Base-by-base conservation (phyloP, 2,329 filamentous ascomycete genomes). In the Colletotrichum graminicola region DNA sequence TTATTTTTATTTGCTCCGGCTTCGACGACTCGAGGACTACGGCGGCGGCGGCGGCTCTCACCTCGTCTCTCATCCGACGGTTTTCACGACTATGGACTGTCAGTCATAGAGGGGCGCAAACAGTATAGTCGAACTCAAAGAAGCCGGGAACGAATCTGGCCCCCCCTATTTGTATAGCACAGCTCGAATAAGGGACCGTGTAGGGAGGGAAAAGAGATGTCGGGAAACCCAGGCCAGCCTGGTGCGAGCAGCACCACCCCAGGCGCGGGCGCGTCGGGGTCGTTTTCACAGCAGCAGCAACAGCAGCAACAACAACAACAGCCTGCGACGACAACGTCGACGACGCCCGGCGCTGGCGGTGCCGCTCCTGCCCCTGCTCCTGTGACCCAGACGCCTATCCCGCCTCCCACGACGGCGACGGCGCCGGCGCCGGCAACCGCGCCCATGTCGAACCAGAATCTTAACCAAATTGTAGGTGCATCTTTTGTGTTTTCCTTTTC, bases 381-480 rank as follows among this genome's bases (percentile, higher is more conserved):
- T 39, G 75, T 78, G 47, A 76, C 76, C 32, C 74, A 74, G 60
- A 75, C 71, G 21, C 71, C 75, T 45, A 72, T 64, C 52, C 71
- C 72, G 10, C 74, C 71, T 34, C 73, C 75, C 55, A 74, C 74
- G 39, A 61, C 75, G 34, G 41, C 61, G 18, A 56, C 73, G 26
- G 41, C 79, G 74, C 61, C 74, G 36, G 29, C 75, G 71, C 61
- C 73, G 75, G 74, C 73, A 79, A 80, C 76, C 8, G 74, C 76
- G 26, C 80, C 83, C 12, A 91, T 94, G 82, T 94, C 92, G 2
- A 94, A 95, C 74, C 94, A 97, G 77, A 97, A 98, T 78, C 82
- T 98, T 1, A 98, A 98, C 77, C 94, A 97, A 76, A 98, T 98
- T 82, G 95, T 98, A 88, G 88, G 95, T 84, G 39, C 16, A 56